Evolutionary conservation across 768 basidiomycete species (phyloP).

Genomic region (Naganishia onofrii): DNA sequence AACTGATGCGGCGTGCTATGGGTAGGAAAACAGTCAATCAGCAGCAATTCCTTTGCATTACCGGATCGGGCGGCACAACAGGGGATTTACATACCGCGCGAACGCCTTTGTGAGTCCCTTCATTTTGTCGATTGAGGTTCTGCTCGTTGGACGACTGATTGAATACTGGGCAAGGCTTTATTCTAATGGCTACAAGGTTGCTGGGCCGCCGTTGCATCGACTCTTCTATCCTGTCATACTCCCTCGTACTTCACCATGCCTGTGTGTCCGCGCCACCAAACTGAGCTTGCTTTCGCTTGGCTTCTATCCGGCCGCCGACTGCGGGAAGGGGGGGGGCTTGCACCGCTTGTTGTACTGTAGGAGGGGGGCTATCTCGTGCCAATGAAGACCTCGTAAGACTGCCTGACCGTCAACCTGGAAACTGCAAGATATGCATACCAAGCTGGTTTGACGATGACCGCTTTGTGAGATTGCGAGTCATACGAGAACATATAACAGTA

Average conservation of each 20-base stretch:
- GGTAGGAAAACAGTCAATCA: background rate
- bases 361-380: no score
- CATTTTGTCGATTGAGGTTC: conserved; percentile 55
- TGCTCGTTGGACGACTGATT: background rate
- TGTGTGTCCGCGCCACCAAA: background rate
- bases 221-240: background rate
- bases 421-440: no score
- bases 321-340: background rate
- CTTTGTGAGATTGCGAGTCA: background rate
- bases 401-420: no score
- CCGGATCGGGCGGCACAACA: background rate
- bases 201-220: no score
- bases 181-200: background rate
- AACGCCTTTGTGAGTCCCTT: conserved; percentile 78
- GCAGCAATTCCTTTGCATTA: conserved; percentile 12
- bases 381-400: background rate
- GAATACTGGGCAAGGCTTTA: background rate
- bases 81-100: conserved; percentile 60
- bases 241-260: background rate
- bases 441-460: no score
- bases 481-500: background rate
- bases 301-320: background rate
- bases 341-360: background rate
- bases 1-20: conserved; percentile 83
- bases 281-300: background rate